Percentiles rank a stretch among this genome's conserved stretches.
phyloP scores from a whole-genome alignment of 2,329 filamentous ascomycete genomes.

The Aspergillus sp. region DNA sequence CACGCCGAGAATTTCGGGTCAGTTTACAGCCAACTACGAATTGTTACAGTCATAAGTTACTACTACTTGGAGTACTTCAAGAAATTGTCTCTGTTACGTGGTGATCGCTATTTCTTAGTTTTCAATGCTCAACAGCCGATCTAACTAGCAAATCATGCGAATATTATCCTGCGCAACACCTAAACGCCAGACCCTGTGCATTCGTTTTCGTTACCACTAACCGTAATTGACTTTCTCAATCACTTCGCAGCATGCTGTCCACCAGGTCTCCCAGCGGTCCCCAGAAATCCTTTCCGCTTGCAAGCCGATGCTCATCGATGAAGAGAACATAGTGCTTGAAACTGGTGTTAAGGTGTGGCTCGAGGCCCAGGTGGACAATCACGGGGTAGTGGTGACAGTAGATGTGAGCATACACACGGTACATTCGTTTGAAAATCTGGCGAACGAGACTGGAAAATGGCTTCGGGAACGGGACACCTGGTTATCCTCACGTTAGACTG shows the following conservation, averaged over 20 bases:
- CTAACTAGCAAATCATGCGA: constrained; percentile 5
- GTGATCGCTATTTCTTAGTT: background rate
- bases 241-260: constrained; percentile 95
- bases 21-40: background rate
- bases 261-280: constrained; percentile 92
- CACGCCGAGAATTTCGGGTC: constrained; percentile 26
- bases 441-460: constrained; percentile 84
- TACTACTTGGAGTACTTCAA: too few relatives aligned
- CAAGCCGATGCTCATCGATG: constrained; percentile 91
- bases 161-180: constrained; percentile 13
- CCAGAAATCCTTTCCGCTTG: constrained; percentile 95
- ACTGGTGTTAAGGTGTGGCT: constrained; percentile 96
- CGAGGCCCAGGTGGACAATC: constrained; percentile 88
- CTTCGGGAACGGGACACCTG: constrained; percentile 90
- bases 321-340: constrained; percentile 99
- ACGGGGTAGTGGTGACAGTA: constrained; percentile 99
- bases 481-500: background rate
- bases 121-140: background rate
- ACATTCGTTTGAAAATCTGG: constrained; percentile 98
- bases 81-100: background rate
- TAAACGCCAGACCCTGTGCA: constrained; percentile 18
- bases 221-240: constrained; percentile 51
- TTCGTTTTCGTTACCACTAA: constrained; percentile 4
- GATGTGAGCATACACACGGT: constrained; percentile 97
- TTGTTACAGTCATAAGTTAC: background rate